phyloP scores from a whole-genome alignment of 129 eudicot genomes.

The Sambucus nigra region DNA sequence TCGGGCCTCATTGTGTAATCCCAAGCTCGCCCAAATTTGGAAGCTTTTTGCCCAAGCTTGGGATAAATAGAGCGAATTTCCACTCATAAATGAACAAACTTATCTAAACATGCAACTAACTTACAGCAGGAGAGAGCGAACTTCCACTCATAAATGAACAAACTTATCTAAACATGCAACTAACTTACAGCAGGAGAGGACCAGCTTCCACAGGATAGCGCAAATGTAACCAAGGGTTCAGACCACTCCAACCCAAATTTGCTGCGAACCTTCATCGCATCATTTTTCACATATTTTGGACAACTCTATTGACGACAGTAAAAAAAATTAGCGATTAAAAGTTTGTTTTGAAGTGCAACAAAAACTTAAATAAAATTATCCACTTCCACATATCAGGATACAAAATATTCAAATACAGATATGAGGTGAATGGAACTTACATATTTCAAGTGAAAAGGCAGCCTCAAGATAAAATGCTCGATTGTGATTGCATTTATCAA shows the following conservation, averaged over 20 bases:
- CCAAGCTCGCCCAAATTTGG: too few species aligned
- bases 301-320: slow-evolving; percentile 27
- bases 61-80: too few species aligned
- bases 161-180: not conserved
- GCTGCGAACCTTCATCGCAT: slow-evolving; percentile 41
- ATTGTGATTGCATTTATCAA: slow-evolving; percentile 61
- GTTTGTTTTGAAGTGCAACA: not conserved
- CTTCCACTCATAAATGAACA: too few species aligned
- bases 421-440: slow-evolving; percentile 33
- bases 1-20: too few species aligned
- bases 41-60: too few species aligned
- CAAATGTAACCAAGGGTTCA: slow-evolving; percentile 86
- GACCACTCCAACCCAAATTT: slow-evolving; percentile 82
- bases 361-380: not conserved
- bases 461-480: slow-evolving; percentile 81
- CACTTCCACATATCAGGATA: not conserved
- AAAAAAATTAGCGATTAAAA: not conserved
- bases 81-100: too few species aligned
- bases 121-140: slow-evolving; percentile 77
- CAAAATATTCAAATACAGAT: not conserved
- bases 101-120: slow-evolving; percentile 12
- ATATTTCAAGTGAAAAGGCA: slow-evolving; percentile 56
- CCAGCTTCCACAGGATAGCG: slow-evolving; percentile 92
- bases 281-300: slow-evolving; percentile 35
- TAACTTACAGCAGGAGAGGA: slow-evolving; percentile 93